Evolutionary conservation across 306 rosid genomes (phyloP).

Genomic region (Cercis canadensis): DNA sequence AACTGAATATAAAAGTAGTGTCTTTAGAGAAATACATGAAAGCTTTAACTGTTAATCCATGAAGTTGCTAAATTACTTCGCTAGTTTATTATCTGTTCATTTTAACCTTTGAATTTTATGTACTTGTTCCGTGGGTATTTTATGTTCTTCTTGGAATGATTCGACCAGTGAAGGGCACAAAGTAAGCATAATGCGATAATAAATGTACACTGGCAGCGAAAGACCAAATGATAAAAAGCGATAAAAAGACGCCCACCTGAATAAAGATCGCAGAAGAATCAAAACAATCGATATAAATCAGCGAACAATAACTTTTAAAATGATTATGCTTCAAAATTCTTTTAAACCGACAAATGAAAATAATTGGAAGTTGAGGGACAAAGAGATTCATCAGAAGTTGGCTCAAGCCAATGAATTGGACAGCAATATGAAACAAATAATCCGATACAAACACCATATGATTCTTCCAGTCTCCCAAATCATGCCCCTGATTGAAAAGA

Average conservation of each 20-base stretch:
- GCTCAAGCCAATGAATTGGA: constrained; percentile 47
- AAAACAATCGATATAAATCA: neutral
- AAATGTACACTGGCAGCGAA: no score
- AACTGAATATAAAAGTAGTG: no score
- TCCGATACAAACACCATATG: constrained; percentile 47
- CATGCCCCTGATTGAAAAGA: constrained; percentile 42
- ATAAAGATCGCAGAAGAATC: neutral
- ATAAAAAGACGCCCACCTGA: neutral
- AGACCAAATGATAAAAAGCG: neutral
- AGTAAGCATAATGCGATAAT: no score
- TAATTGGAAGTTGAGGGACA: constrained; percentile 6
- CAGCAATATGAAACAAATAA: constrained; percentile 44
- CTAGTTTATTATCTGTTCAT: no score
- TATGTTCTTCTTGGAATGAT: no score
- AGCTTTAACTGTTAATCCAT: no score
- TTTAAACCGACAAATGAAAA: constrained; percentile 14
- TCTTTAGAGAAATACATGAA: no score
- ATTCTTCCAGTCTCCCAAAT: constrained; percentile 44
- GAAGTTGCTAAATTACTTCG: no score
- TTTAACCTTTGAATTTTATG: no score
- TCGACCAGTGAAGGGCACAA: no score
- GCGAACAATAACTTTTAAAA: neutral
- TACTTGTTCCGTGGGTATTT: no score
- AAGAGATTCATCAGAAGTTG: constrained; percentile 28
- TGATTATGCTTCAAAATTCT: neutral